A percentile compares a stretch with the other conserved stretches of the same genome.
These are phyloP conservation scores for Aspergillus vadensis DNA, from an alignment of 2,329 filamentous ascomycete genomes.

Conservation along the genomic window DNA sequence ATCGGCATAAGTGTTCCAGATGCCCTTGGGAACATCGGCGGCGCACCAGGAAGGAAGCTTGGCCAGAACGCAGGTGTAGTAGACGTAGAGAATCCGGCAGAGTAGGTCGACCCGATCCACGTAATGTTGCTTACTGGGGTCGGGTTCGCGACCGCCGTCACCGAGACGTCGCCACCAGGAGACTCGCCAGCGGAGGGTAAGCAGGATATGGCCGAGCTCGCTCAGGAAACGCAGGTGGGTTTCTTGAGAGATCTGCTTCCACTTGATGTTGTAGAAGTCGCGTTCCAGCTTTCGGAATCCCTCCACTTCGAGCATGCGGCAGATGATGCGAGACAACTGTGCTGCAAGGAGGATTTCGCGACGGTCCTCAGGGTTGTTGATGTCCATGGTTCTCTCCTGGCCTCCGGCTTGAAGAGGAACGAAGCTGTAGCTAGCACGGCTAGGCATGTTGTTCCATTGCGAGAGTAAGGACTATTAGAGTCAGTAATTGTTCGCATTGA, in stretches of 20 bases:
- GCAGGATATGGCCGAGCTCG: conserved; percentile 44
- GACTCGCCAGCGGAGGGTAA: conserved; percentile 48
- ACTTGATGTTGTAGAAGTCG: conserved; percentile 49
- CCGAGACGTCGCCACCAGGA: conserved; percentile 50
- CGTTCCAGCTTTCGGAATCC: conserved; percentile 48
- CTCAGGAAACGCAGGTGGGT: conserved; percentile 43
- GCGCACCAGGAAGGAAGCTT: conserved; percentile 45
- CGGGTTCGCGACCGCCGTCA: conserved; percentile 38
- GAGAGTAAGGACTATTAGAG: conserved; percentile 41
- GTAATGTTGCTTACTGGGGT: conserved; percentile 43
- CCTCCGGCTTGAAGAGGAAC: conserved; percentile 33
- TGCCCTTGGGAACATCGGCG: conserved; percentile 41
- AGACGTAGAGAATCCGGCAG: conserved; percentile 50
- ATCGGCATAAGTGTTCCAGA: conserved; percentile 47
- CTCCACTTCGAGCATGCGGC: conserved; percentile 50
- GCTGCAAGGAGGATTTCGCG: conserved; percentile 47
- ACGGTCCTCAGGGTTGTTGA: conserved; percentile 38
- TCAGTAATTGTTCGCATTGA: neutral
- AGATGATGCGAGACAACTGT: conserved; percentile 49
- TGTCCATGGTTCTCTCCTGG: conserved; percentile 43
- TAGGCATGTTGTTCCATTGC: conserved; percentile 51
- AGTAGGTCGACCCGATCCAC: conserved; percentile 44
- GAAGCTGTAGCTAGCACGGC: conserved; percentile 47
- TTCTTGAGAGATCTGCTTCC: conserved; percentile 48
- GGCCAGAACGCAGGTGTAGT: conserved; percentile 47